Percentiles rank a stretch among this genome's conserved stretches.
Conservation (phyloP, 257 asterid genomes). For the Ilex asprella region DNA sequence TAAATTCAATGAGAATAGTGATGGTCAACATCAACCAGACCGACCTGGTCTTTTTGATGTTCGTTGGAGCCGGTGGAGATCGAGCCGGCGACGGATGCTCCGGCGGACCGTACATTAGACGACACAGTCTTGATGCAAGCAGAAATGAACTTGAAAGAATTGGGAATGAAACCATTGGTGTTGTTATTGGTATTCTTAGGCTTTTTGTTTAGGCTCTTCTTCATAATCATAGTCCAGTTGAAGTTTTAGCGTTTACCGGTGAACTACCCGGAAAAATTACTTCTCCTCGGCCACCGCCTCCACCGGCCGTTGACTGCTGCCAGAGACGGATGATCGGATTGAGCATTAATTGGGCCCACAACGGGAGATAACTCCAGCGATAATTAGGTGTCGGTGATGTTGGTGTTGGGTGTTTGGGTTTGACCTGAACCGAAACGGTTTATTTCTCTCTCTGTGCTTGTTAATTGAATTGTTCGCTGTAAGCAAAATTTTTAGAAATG, state of each 20-base stretch:
- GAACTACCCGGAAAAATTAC: too few species aligned
- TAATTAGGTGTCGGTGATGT: slow-evolving; percentile 4
- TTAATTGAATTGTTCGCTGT: slow-evolving; percentile 3
- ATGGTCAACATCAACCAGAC: too few species aligned
- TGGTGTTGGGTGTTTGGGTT: slow-evolving; percentile 20
- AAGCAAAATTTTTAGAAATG: too few species aligned
- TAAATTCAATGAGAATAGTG: not conserved
- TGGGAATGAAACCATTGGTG: slow-evolving; percentile 29
- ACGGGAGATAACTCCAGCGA: slow-evolving; percentile 15
- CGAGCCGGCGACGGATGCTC: slow-evolving; percentile 40
- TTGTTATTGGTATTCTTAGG: slow-evolving; percentile 2
- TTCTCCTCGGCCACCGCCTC: slow-evolving; percentile 1
- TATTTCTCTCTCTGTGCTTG: slow-evolving; percentile 7
- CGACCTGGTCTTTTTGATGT: slow-evolving; percentile 42
- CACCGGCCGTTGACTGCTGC: slow-evolving; percentile 20
- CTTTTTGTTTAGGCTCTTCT: slow-evolving; percentile 28
- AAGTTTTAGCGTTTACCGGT: slow-evolving; percentile 12
- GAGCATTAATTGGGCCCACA: slow-evolving; percentile 21
- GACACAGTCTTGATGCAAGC: slow-evolving; percentile 48
- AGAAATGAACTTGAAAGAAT: slow-evolving; percentile 41
- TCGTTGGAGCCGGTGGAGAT: slow-evolving; percentile 32
- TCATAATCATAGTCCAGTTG: slow-evolving; percentile 30
- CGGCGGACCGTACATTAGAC: slow-evolving; percentile 39
- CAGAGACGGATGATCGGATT: slow-evolving; percentile 19
- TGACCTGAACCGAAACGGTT: slow-evolving; percentile 33